Evolutionary conservation across 2,329 filamentous ascomycete genomes (phyloP), one percentile per base, ranked within the genome.

Genomic region (Chrysoporthe puriensis): DNA sequence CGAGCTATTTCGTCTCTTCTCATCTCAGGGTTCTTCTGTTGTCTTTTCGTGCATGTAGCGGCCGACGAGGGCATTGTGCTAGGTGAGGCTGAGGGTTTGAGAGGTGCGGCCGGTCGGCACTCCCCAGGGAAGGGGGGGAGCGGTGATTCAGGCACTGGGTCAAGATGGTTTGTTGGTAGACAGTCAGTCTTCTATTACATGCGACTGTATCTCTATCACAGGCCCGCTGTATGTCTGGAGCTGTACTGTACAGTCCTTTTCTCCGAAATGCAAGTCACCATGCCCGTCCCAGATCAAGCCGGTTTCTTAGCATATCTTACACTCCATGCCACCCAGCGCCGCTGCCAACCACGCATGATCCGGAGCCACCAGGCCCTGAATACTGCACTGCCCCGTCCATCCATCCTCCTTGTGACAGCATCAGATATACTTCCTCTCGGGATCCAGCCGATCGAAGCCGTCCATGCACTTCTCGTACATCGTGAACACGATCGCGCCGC

Each of bases 401-500:
- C 18, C 32, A 42, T 54, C 43, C 50, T 60, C 32, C 58, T 60
- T n/a, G 2, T 14, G 8, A 21, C 18, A 5, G 57, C 32, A 66
- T 75, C 82, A 96, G 71, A 98, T 87, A 76, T 96, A 97, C 77
- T 86, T 91, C 76, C 89, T 89, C 74, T 96, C 87, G 0, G 96
- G 96, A 77, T 99, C 96, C 63, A 94, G 68, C 75, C 78, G 84
- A 74, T 93, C 88, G 83, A 99, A 88, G 67, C 94, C 74, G 64
- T 97, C 95, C 84, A 98, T 98, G 68, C 91, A 92, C 86, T 97
- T 97, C 83, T 98, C 95, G 78, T 97, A 96, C 90, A 98, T 96
- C 32, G 96, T 96, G 76, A 99, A 99, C 52, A 99, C 96, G 75
- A 99, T 97, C 21, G 96, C 96, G 66, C 96, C 96, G 75, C 94